Conservation (phyloP, 192 early-diverging fungal species). For the Mortierella alpina region DNA sequence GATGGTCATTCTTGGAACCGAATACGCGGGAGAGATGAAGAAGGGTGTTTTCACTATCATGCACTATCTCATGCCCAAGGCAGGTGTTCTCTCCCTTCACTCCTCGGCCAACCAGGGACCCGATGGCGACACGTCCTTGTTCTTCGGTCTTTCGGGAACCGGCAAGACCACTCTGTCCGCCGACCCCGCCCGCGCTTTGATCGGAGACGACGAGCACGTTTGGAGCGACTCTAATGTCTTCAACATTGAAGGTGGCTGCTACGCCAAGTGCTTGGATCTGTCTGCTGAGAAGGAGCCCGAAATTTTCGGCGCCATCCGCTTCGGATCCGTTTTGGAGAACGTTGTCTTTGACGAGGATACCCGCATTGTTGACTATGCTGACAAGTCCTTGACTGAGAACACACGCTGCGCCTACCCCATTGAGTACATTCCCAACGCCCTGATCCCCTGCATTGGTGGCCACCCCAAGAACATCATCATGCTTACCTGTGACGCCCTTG, state of each 20-base stretch:
- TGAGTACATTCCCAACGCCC: slow-evolving; percentile 92
- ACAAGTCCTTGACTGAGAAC: slow-evolving; percentile 90
- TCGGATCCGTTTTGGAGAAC: slow-evolving; percentile 94
- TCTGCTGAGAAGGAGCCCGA: slow-evolving; percentile 98
- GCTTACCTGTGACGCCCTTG: slow-evolving; percentile 96
- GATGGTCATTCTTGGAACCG: slow-evolving; percentile 98
- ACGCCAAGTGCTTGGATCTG: slow-evolving; percentile 96
- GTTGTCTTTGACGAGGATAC: slow-evolving; percentile 85
- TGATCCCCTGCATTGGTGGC: slow-evolving; percentile 88
- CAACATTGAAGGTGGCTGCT: slow-evolving; percentile 99
- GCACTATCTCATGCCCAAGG: slow-evolving; percentile 99
- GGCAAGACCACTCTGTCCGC: slow-evolving; percentile 98
- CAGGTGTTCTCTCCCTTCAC: slow-evolving; percentile 87
- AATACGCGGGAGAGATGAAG: slow-evolving; percentile 99
- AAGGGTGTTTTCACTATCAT: slow-evolving; percentile 98
- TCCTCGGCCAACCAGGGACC: slow-evolving; percentile 96
- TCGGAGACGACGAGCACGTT: slow-evolving; percentile 99
- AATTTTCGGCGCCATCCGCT: slow-evolving; percentile 95
- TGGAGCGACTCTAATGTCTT: slow-evolving; percentile 96
- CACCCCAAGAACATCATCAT: slow-evolving; percentile 96
- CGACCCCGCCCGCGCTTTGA: slow-evolving; percentile 93
- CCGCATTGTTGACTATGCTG: slow-evolving; percentile 84
- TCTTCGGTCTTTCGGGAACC: slow-evolving; percentile 98
- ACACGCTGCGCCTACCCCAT: slow-evolving; percentile 97
- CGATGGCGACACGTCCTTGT: slow-evolving; percentile 91